Conservation (phyloP, 805 yeast species). For the Starmerella asiatica region DNA sequence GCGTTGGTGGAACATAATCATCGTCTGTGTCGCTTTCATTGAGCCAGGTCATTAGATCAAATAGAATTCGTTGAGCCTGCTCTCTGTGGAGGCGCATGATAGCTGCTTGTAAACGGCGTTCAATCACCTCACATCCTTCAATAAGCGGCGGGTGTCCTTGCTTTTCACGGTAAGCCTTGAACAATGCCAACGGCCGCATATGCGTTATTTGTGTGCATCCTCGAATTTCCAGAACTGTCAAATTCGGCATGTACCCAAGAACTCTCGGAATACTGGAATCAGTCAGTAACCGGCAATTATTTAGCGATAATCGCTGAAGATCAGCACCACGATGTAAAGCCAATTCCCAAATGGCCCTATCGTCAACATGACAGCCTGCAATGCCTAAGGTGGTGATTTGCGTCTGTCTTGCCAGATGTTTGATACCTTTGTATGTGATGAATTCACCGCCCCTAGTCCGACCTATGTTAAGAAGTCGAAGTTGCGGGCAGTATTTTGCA, state of each 20-base stretch:
- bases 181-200: conserved; percentile 52
- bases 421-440: conserved; percentile 58
- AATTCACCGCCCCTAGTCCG: conserved; percentile 54
- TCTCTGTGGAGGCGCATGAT: conserved; percentile 46
- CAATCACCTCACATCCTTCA: conserved; percentile 66
- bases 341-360: conserved; percentile 67
- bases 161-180: conserved; percentile 34
- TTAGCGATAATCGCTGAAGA: conserved; percentile 57
- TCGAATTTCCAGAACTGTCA: conserved; percentile 67
- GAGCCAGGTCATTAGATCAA: conserved; percentile 45
- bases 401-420: conserved; percentile 44
- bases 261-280: conserved; percentile 45
- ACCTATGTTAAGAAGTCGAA: conserved; percentile 61
- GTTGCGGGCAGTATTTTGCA: conserved; percentile 43
- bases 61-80: conserved; percentile 42
- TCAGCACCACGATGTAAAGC: conserved; percentile 39
- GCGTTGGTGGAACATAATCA: no score
- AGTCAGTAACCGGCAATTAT: conserved; percentile 51
- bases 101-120: conserved; percentile 43
- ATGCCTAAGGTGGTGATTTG: conserved; percentile 59
- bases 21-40: conserved; percentile 12
- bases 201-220: conserved; percentile 45
- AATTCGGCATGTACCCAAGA: conserved; percentile 39
- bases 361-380: conserved; percentile 77
- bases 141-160: conserved; percentile 41